Evolutionary conservation across 139 green algal genomes (phyloP).

Genomic region (Micromonas commoda): DNA sequence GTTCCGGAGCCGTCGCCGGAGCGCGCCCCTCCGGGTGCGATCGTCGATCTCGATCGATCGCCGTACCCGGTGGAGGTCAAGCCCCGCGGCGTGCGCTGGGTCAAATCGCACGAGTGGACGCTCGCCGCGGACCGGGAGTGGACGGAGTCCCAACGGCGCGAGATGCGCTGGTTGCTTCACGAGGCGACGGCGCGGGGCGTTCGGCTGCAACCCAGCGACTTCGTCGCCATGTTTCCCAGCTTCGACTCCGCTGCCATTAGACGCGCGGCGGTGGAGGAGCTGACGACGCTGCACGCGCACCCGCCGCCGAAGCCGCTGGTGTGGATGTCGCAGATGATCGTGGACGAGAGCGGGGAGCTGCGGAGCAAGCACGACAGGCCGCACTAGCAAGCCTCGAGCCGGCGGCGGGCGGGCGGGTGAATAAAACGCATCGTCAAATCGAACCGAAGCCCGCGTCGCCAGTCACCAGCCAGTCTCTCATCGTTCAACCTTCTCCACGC

Average conservation of each 20-base stretch:
- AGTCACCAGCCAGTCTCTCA: too few species aligned
- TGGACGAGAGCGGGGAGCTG: not conserved
- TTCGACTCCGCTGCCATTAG: not conserved
- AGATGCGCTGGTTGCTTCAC: conserved; percentile 2
- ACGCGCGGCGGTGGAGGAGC: not conserved
- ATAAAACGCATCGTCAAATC: too few species aligned
- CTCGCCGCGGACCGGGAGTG: not conserved
- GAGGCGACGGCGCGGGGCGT: not conserved
- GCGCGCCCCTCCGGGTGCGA: too few species aligned
- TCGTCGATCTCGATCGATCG: too few species aligned
- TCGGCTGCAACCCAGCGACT: not conserved
- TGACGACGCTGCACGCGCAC: not conserved
- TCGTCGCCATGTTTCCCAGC: conserved; percentile 15
- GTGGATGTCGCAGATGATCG: not conserved
- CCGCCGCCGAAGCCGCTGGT: not conserved
- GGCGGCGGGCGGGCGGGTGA: too few species aligned
- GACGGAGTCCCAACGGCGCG: conserved; percentile 7
- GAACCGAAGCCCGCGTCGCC: too few species aligned
- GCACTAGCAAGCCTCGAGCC: too few species aligned
- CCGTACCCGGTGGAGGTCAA: not conserved
- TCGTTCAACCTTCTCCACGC: too few species aligned
- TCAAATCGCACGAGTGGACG: not conserved
- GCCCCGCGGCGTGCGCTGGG: not conserved
- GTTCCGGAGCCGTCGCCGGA: too few species aligned
- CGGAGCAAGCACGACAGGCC: not conserved